Percentiles rank a stretch among this genome's conserved stretches.
Conservation (phyloP, 495 filamentous ascomycete genomes). For the Hyaloscypha variabilis region DNA sequence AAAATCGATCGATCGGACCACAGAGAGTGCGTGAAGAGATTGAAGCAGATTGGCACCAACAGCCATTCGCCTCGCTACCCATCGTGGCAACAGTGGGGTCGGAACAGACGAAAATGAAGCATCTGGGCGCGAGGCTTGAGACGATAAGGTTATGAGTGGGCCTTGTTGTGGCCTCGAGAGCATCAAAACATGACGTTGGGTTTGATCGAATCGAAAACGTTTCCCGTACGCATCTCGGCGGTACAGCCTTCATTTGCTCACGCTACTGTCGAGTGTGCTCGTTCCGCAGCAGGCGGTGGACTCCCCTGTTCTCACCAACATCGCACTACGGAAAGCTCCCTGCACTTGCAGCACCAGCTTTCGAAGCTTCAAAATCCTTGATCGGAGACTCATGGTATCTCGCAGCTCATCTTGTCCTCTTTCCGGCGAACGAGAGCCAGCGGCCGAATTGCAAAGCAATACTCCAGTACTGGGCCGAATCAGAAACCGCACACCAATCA, state of each 20-base stretch:
- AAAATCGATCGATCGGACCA: not conserved
- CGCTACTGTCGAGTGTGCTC: no score
- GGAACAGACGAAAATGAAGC: slow-evolving; percentile 4
- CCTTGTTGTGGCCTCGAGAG: not conserved
- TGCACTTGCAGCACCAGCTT: slow-evolving; percentile 11
- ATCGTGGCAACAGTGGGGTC: not conserved
- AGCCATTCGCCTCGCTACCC: not conserved
- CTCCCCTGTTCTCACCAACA: not conserved
- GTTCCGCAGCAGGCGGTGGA: no score
- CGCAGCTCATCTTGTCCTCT: no score
- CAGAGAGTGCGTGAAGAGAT: not conserved
- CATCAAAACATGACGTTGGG: slow-evolving; percentile 10
- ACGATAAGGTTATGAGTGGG: not conserved
- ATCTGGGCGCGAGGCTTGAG: not conserved
- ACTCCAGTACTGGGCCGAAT: not conserved
- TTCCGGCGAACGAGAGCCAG: not conserved
- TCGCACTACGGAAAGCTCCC: slow-evolving; percentile 1
- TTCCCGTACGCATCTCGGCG: not conserved
- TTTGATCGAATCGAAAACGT: not conserved
- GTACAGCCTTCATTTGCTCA: not conserved
- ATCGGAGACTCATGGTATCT: not conserved
- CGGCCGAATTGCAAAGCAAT: not conserved
- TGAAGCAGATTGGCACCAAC: not conserved
- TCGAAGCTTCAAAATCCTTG: slow-evolving; percentile 10
- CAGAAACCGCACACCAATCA: not conserved